Evolutionary conservation across 2,329 filamentous ascomycete species (phyloP).

Genomic region (Aspergillus costaricaensis): DNA sequence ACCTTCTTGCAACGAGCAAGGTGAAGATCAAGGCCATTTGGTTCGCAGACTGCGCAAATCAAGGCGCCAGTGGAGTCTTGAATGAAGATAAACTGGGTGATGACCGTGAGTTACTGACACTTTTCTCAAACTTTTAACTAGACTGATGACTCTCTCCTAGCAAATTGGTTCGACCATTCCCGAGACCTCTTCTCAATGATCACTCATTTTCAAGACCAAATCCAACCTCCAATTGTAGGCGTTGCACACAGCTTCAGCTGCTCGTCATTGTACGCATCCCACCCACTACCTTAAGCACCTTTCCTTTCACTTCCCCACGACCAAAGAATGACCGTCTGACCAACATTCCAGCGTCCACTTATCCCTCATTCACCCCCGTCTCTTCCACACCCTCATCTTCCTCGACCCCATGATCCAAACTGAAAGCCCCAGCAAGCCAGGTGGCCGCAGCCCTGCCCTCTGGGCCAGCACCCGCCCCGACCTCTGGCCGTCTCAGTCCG

Average conservation of each 20-base stretch:
- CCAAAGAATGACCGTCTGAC: not conserved
- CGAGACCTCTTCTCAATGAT: conserved; percentile 69
- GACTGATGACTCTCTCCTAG: conserved; percentile 54
- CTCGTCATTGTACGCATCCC: conserved; percentile 54
- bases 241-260: conserved; percentile 82
- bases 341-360: conserved; percentile 53
- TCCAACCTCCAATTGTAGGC: conserved; percentile 64
- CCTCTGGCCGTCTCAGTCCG: conserved; percentile 68
- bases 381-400: conserved; percentile 69
- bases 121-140: too few species aligned
- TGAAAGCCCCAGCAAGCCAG: not conserved
- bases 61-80: conserved; percentile 71
- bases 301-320: not conserved
- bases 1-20: conserved; percentile 61
- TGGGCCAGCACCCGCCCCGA: conserved; percentile 62
- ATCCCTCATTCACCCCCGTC: conserved; percentile 71
- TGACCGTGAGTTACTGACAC: conserved; percentile 61
- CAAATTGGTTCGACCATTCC: conserved; percentile 60
- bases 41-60: conserved; percentile 77
- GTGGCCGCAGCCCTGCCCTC: not conserved
- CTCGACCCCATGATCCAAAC: conserved; percentile 61
- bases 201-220: conserved; percentile 10
- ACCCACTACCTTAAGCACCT: not conserved
- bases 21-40: conserved; percentile 70
- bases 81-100: conserved; percentile 74